A percentile compares a stretch with the other conserved stretches of the same genome.
Conservation (phyloP, 2,329 filamentous ascomycete genomes). For the Chaetothyriales sp. region DNA sequence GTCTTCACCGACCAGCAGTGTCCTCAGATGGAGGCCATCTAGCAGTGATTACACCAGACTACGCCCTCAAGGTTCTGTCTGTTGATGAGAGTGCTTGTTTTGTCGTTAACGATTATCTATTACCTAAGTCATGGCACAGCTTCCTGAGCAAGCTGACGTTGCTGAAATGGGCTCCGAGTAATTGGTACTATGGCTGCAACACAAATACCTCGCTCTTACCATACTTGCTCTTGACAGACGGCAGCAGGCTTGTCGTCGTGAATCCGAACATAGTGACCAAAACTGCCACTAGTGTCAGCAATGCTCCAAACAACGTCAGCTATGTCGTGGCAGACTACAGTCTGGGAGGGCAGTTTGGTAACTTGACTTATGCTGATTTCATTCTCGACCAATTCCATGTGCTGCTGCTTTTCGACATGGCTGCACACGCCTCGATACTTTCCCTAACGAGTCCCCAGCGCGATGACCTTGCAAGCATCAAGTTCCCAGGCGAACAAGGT, state of each 20-base stretch:
- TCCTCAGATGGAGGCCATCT: background rate
- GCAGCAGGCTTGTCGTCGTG: conserved; percentile 9
- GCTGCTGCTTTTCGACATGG: conserved; percentile 12
- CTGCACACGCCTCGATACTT: conserved; percentile 9
- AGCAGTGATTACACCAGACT: background rate
- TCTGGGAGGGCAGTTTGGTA: conserved; percentile 12
- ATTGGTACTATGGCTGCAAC: background rate
- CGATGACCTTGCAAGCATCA: conserved; percentile 12
- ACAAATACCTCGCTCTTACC: background rate
- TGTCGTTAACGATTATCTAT: background rate
- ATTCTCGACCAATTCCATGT: conserved; percentile 13
- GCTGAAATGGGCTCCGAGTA: background rate
- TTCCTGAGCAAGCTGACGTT: background rate
- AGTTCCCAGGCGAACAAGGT: conserved; percentile 10
- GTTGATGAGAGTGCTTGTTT: background rate
- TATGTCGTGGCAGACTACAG: conserved; percentile 13
- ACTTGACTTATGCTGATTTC: conserved; percentile 11
- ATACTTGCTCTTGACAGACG: conserved; percentile 12
- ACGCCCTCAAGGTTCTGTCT: background rate
- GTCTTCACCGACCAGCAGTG: background rate
- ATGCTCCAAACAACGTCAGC: conserved; percentile 1
- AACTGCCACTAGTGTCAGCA: conserved; percentile 2
- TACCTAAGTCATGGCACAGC: background rate
- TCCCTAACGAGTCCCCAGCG: conserved; percentile 11
- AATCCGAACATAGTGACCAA: conserved; percentile 5